Evolutionary conservation across 108 stramenopile species (phyloP), one percentile per base, ranked within the genome.

Genomic region (Cyclotella cryptica): DNA sequence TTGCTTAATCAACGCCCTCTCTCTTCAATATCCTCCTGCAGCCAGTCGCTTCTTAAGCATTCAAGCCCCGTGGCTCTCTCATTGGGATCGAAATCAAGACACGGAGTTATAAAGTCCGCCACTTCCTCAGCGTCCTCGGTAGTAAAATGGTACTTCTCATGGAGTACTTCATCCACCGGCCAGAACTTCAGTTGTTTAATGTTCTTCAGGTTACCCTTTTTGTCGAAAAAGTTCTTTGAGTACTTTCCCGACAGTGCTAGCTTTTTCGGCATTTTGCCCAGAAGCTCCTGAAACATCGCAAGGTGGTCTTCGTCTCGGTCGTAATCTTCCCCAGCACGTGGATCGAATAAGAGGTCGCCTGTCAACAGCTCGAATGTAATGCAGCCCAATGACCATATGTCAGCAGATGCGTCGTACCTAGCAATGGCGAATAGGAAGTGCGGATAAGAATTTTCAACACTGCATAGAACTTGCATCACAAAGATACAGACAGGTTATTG

Each of bases 381-480:
- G 80, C 98, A 98, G 13, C 92, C 98, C 68, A 98, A 80, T n/a
- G 97, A 97, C 98, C 98, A 99, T 62, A 99, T 97, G 84, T 99
- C 98, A 6, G 98, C 98, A 24, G 95, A 94, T 10, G 97, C 97
- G 81, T 98, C 92, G 72, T 98, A 93, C 60, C 86, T 89, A 72
- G 3, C 64, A 39, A 68, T 35, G 4, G 35, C 6, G 6, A 35
- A 35, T 5, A 35, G 6, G 6, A 5, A 35, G 6, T 35, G 35
- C 6, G 2, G 4, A 6, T 35, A 6, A 35, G 35, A 35, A 5
- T 35, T 35, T 35, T 35, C 35, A 35, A 5, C 35, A 6, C 35
- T 35, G 6, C 2, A 35, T 2, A 35, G 2, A 6, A 35, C 35
- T 35, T 2, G 6, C 2, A 6, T 35, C 35, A 35, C 35, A 35